Conservation (phyloP, 352 stramenopile genomes). For the Pythium apleroticum region DNA sequence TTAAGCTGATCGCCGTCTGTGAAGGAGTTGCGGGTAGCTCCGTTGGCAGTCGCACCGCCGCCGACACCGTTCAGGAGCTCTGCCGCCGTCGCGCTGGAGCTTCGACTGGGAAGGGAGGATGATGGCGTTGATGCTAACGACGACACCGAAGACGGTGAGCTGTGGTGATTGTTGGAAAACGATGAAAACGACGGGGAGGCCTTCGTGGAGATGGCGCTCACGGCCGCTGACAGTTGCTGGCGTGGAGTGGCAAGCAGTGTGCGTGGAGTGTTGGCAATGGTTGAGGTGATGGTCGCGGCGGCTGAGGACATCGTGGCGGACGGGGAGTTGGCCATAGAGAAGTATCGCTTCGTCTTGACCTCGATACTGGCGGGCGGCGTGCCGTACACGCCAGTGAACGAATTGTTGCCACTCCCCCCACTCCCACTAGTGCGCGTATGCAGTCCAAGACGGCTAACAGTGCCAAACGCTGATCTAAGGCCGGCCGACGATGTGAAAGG, state of each 20-base stretch:
- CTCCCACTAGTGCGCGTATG: slow-evolving; percentile 15
- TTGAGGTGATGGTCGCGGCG: slow-evolving; percentile 67
- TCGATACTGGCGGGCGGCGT: slow-evolving; percentile 67
- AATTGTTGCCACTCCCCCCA: slow-evolving; percentile 11
- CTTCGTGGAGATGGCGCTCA: slow-evolving; percentile 78
- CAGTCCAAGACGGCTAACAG: not conserved
- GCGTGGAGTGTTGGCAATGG: slow-evolving; percentile 70
- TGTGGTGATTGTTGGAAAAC: slow-evolving; percentile 39
- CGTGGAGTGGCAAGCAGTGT: slow-evolving; percentile 59
- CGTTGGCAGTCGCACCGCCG: not conserved
- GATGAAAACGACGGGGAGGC: slow-evolving; percentile 62
- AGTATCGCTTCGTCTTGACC: slow-evolving; percentile 63
- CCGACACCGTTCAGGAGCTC: not conserved
- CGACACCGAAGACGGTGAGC: not conserved
- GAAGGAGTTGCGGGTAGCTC: not conserved
- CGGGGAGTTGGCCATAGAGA: slow-evolving; percentile 55
- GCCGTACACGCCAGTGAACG: slow-evolving; percentile 53
- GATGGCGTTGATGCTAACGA: not conserved
- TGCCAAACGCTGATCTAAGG: slow-evolving; percentile 2
- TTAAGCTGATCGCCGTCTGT: not conserved
- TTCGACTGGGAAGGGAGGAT: not conserved
- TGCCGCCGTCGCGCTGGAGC: slow-evolving; percentile 11
- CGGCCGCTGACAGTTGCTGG: slow-evolving; percentile 74
- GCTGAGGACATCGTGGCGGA: slow-evolving; percentile 73
- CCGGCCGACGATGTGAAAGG: slow-evolving; percentile 15